These are phyloP conservation scores for Zhuliangozyma blackwelliae DNA, from an alignment of 1,139 yeast genomes.

Conservation along the genomic window DNA sequence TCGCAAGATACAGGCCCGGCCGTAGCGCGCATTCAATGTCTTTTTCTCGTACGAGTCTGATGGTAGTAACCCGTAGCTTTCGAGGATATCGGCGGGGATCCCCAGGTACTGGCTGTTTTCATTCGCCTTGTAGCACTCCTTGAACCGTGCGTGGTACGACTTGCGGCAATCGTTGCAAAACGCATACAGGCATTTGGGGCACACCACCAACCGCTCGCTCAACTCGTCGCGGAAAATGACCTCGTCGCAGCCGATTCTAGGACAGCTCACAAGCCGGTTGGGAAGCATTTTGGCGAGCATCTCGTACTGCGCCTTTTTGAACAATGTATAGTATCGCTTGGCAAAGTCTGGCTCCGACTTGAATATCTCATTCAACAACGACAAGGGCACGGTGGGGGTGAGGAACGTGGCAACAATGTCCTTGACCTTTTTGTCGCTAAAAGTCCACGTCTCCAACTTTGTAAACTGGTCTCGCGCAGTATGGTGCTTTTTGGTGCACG, in stretches of 20 bases:
- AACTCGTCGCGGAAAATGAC: constrained; percentile 46
- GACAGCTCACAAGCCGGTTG: constrained; percentile 49
- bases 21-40: constrained; percentile 47
- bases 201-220: constrained; percentile 51
- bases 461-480: constrained; percentile 17
- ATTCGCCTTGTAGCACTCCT: constrained; percentile 29
- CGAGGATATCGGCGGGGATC: constrained; percentile 43
- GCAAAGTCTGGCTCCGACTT: constrained; percentile 12
- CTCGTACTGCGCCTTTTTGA: constrained; percentile 35
- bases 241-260: constrained; percentile 39
- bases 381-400: constrained; percentile 31
- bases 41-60: constrained; percentile 26
- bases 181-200: constrained; percentile 51
- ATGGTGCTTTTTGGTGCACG: constrained; percentile 30
- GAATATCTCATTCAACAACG: constrained; percentile 27
- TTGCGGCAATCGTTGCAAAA: constrained; percentile 58
- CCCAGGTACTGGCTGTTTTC: constrained; percentile 19
- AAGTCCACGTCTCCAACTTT: constrained; percentile 15
- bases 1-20: constrained; percentile 37
- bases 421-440: constrained; percentile 17
- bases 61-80: constrained; percentile 28
- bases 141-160: constrained; percentile 63
- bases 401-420: constrained; percentile 31
- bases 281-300: constrained; percentile 46
- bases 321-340: constrained; percentile 34